These are phyloP conservation scores for Mimosa bimucronata DNA, from an alignment of 306 rosid genomes.

Conservation along the genomic window DNA sequence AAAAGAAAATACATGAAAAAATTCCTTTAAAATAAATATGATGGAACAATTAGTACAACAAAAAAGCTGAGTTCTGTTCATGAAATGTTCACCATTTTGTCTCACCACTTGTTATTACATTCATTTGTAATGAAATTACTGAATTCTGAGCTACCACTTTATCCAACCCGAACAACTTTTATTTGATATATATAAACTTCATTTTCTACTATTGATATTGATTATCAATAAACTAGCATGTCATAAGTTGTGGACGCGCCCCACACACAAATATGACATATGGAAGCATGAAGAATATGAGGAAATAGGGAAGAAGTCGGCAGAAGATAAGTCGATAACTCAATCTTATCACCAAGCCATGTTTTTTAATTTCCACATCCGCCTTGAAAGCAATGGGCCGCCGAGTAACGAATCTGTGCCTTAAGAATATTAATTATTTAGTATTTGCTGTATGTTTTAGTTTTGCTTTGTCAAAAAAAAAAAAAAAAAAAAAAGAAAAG, in stretches of 20 bases:
- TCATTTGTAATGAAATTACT: too few species aligned
- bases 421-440: neutral
- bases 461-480: neutral
- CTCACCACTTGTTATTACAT: too few species aligned
- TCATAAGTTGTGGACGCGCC: neutral
- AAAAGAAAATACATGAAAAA: too few species aligned
- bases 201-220: too few species aligned
- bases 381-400: neutral
- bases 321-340: neutral
- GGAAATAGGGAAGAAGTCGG: neutral
- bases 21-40: too few species aligned
- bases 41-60: too few species aligned
- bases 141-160: too few species aligned
- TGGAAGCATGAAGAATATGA: neutral
- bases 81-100: too few species aligned
- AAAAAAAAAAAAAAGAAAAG: neutral
- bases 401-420: neutral
- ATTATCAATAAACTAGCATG: neutral
- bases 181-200: too few species aligned
- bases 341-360: conserved; percentile 12
- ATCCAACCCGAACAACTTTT: too few species aligned
- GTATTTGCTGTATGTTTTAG: neutral
- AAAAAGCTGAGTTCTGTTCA: too few species aligned
- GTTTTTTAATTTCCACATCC: neutral
- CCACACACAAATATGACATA: neutral